Conservation (phyloP, 257 asterid genomes). For the Forsythia suspensa region DNA sequence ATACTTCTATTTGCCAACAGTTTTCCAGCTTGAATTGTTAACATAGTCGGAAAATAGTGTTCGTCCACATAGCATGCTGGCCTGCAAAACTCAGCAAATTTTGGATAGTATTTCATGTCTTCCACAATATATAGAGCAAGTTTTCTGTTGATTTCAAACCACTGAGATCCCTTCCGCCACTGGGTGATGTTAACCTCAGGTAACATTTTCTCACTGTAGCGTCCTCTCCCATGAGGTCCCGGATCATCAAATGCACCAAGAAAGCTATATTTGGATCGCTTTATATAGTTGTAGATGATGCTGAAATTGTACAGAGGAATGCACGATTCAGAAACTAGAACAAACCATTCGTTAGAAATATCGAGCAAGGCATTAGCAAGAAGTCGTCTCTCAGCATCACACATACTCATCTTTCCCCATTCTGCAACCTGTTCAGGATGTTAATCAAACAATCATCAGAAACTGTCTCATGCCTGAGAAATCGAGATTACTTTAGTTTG, state of each 20-base stretch:
- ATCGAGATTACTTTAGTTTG: background rate
- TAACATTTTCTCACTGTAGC: slow-evolving; percentile 36
- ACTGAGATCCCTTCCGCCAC: slow-evolving; percentile 56
- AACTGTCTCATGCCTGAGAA: background rate
- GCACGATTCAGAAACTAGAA: slow-evolving; percentile 55
- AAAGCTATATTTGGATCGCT: slow-evolving; percentile 44
- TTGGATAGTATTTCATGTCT: slow-evolving; percentile 40
- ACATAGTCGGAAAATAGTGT: slow-evolving; percentile 54
- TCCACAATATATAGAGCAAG: slow-evolving; percentile 42
- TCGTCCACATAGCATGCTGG: slow-evolving; percentile 52
- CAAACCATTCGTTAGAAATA: slow-evolving; percentile 46
- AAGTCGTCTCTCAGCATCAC: slow-evolving; percentile 59
- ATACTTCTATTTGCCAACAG: slow-evolving; percentile 47
- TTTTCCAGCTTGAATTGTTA: slow-evolving; percentile 35
- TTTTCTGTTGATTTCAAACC: slow-evolving; percentile 49
- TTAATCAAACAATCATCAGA: background rate
- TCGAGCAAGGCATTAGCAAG: slow-evolving; percentile 54
- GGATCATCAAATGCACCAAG: slow-evolving; percentile 56
- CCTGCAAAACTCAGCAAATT: slow-evolving; percentile 36
- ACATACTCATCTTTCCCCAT: slow-evolving; percentile 56
- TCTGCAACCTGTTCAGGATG: slow-evolving; percentile 30
- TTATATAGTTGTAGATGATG: slow-evolving; percentile 34
- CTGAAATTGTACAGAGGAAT: slow-evolving; percentile 51
- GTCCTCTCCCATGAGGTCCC: slow-evolving; percentile 49
- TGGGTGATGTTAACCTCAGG: slow-evolving; percentile 42